Conservation (phyloP, 257 asterid genomes). For the Agastache rugosa region DNA sequence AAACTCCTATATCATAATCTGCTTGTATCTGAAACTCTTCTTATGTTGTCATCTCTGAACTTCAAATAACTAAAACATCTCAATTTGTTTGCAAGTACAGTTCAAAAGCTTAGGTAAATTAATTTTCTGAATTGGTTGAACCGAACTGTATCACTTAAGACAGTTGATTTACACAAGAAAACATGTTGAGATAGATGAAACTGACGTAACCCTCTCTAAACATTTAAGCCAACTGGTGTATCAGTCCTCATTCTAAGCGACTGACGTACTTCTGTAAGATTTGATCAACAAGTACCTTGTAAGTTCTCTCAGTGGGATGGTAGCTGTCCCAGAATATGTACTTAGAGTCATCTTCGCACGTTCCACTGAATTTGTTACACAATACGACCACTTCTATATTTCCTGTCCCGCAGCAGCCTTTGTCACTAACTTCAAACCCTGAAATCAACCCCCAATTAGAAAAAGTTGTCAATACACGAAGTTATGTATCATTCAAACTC, state of each 20-base stretch:
- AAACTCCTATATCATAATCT: too few species aligned
- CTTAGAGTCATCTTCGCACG: slow-evolving; percentile 45
- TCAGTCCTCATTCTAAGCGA: slow-evolving; percentile 16
- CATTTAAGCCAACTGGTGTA: background rate
- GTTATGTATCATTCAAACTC: too few species aligned
- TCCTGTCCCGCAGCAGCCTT: slow-evolving; percentile 62
- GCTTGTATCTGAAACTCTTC: background rate
- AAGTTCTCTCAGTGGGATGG: slow-evolving; percentile 54
- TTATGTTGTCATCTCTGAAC: background rate
- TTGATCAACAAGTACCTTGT: slow-evolving; percentile 39
- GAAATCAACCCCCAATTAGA: background rate
- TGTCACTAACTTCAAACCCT: slow-evolving; percentile 37
- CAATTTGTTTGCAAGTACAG: background rate
- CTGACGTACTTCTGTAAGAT: slow-evolving; percentile 34
- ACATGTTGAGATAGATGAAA: background rate
- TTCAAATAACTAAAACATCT: background rate
- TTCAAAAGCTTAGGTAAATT: background rate
- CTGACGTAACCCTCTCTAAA: background rate
- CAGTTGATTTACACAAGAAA: background rate
- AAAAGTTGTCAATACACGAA: background rate
- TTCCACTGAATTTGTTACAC: slow-evolving; percentile 44
- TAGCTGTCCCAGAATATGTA: slow-evolving; percentile 64
- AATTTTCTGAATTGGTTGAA: background rate
- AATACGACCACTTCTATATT: slow-evolving; percentile 40
- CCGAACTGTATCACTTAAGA: background rate